Percentiles rank a stretch among this genome's conserved stretches.
Conservation (phyloP, 2,329 filamentous ascomycete genomes). For the Exophiala viscosa region DNA sequence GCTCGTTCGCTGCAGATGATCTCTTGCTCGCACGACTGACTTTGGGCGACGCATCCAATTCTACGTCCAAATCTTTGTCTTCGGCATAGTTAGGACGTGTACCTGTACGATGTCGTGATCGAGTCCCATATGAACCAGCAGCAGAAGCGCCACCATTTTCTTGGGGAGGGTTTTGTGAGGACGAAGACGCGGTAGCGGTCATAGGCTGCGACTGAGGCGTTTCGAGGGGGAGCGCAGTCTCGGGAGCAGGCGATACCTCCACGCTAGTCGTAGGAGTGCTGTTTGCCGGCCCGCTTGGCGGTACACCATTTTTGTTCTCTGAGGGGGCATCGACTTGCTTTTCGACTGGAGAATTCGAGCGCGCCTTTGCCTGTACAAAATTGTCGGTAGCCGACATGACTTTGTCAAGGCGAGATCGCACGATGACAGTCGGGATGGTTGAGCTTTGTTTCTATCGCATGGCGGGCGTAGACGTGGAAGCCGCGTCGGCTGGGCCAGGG, state of each 20-base stretch:
- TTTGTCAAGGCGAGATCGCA: conserved; percentile 12
- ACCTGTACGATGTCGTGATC: conserved; percentile 82
- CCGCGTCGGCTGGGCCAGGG: conserved; percentile 2
- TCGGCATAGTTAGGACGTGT: conserved; percentile 93
- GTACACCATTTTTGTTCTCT: conserved; percentile 14
- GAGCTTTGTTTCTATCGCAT: conserved; percentile 19
- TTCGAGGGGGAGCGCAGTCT: conserved; percentile 32
- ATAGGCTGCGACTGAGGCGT: conserved; percentile 41
- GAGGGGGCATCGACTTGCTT: conserved; percentile 10
- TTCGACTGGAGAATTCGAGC: conserved; percentile 8
- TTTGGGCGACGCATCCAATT: conserved; percentile 61
- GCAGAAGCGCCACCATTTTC: conserved; percentile 44
- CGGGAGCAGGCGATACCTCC: conserved; percentile 24
- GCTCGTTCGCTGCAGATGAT: conserved; percentile 15
- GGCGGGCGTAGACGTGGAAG: conserved; percentile 9
- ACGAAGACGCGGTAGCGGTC: conserved; percentile 42
- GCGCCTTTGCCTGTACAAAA: conserved; percentile 15
- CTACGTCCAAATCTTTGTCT: conserved; percentile 83
- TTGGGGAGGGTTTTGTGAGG: conserved; percentile 36
- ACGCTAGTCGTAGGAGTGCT: conserved; percentile 10
- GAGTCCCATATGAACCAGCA: conserved; percentile 79
- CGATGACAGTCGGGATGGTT: conserved; percentile 1
- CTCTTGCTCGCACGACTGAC: conserved; percentile 32
- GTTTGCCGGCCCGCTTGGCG: conserved; percentile 22
- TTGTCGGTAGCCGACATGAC: conserved; percentile 24